Conservation (phyloP, 2,329 filamentous ascomycete genomes). For the Chaetomium globosum region DNA sequence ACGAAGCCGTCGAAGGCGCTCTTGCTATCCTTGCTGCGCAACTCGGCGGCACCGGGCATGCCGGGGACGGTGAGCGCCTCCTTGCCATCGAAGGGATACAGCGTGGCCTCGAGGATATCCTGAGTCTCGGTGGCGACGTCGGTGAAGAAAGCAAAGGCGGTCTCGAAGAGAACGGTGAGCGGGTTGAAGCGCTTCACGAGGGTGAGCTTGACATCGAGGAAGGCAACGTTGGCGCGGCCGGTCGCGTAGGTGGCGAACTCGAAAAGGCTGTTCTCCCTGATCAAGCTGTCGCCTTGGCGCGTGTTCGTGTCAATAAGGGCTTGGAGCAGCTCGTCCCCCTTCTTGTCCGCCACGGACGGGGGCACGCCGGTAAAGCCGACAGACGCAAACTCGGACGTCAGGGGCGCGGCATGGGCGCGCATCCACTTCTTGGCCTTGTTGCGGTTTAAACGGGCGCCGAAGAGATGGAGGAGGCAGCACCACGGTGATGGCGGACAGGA, state of each 20-base stretch:
- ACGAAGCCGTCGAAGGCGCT: slow-evolving; percentile 87
- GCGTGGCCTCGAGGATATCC: slow-evolving; percentile 74
- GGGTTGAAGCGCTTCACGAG: slow-evolving; percentile 89
- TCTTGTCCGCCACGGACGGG: slow-evolving; percentile 50
- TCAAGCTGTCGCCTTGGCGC: slow-evolving; percentile 55
- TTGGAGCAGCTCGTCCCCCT: slow-evolving; percentile 66
- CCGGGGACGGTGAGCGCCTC: slow-evolving; percentile 76
- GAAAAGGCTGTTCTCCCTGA: slow-evolving; percentile 85
- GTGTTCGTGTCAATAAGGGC: slow-evolving; percentile 45
- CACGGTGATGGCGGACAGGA: slow-evolving; percentile 73
- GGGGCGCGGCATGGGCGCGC: slow-evolving; percentile 67
- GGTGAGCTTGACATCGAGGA: slow-evolving; percentile 80
- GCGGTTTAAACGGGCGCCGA: slow-evolving; percentile 79
- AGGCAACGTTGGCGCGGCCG: slow-evolving; percentile 89
- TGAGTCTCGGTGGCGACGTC: slow-evolving; percentile 70
- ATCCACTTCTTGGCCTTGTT: slow-evolving; percentile 81
- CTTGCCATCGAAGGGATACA: slow-evolving; percentile 90
- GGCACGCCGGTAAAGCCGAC: slow-evolving; percentile 74
- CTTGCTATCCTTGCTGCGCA: slow-evolving; percentile 60
- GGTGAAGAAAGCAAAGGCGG: slow-evolving; percentile 71
- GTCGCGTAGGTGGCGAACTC: slow-evolving; percentile 88
- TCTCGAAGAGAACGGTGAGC: slow-evolving; percentile 62
- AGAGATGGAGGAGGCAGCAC: slow-evolving; percentile 76
- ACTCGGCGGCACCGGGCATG: slow-evolving; percentile 60
- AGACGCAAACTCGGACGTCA: slow-evolving; percentile 80